Evolutionary conservation across 139 green algal genomes (phyloP).

Genomic region (Desmodesmus armatus): DNA sequence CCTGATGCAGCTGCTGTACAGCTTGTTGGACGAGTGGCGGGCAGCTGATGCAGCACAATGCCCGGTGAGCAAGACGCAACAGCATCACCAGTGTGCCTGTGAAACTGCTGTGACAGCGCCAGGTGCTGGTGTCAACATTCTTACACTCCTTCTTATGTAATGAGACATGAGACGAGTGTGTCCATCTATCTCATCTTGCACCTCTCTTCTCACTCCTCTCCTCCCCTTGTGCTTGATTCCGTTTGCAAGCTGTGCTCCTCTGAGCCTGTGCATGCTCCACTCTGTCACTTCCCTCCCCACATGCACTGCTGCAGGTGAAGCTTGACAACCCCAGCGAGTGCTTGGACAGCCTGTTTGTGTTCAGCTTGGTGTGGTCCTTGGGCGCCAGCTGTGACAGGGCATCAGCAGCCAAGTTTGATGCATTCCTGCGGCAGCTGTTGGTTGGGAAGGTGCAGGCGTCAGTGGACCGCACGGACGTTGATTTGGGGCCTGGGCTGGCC

Average conservation of each 20-base stretch:
- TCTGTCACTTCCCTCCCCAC: too few species aligned
- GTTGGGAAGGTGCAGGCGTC: conserved; percentile 57
- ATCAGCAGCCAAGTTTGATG: conserved; percentile 41
- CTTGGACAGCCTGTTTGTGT: conserved; percentile 76
- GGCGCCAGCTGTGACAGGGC: conserved; percentile 68
- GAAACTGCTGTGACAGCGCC: too few species aligned
- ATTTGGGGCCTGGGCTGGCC: conserved; percentile 33
- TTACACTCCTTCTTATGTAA: background rate
- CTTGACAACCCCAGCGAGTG: conserved; percentile 36
- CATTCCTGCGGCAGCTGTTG: conserved; percentile 66
- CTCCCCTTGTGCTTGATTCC: background rate
- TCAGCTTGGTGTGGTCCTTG: conserved; percentile 79
- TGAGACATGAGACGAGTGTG: too few species aligned
- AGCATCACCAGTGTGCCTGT: too few species aligned
- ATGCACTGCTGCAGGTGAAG: conserved; percentile 30
- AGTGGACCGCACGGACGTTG: conserved; percentile 49
- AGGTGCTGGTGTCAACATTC: background rate
- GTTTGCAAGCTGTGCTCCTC: background rate
- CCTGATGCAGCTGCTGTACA: conserved; percentile 64
- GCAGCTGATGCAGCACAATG: too few species aligned
- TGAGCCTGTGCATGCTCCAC: background rate
- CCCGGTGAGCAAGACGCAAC: too few species aligned
- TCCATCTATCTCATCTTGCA: too few species aligned
- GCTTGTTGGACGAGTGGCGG: conserved; percentile 67
- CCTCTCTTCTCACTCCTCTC: too few species aligned